Percentiles rank a stretch among this genome's conserved stretches.
These are phyloP conservation scores for Dactylis glomerata DNA, from an alignment of 176 grass and related monocot genomes.

Conservation along the genomic window DNA sequence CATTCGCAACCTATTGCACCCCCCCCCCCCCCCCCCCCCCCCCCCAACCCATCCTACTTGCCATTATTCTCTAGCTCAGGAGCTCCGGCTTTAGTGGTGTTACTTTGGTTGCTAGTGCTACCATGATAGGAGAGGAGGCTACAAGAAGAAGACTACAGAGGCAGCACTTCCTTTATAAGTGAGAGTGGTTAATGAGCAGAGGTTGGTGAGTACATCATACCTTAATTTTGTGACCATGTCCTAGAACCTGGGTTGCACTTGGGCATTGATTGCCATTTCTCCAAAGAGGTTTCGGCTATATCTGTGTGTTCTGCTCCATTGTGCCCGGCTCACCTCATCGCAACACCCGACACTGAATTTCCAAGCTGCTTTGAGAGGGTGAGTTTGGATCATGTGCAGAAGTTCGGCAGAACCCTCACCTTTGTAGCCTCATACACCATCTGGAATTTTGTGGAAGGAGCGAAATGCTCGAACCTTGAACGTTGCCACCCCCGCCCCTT, in stretches of 20 bases:
- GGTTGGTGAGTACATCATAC: neutral
- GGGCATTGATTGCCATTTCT: neutral
- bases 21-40: too few relatives aligned
- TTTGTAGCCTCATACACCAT: too few relatives aligned
- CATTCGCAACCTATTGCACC: neutral
- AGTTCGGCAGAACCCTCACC: too few relatives aligned
- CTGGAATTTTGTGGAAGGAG: too few relatives aligned
- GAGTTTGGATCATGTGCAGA: too few relatives aligned
- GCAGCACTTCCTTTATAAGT: neutral
- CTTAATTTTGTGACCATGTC: neutral
- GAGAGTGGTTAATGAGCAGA: neutral
- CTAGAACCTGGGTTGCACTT: neutral
- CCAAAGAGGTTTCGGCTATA: neutral
- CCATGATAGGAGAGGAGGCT: neutral
- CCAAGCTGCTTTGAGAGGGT: neutral
- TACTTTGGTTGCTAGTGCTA: neutral
- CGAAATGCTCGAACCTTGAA: neutral
- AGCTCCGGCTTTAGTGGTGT: neutral
- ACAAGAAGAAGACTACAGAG: neutral
- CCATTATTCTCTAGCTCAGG: neutral
- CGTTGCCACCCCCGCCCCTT: neutral
- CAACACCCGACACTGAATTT: neutral
- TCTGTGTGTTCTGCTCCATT: neutral
- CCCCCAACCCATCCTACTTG: neutral
- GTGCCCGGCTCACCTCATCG: neutral